Percentiles rank a stretch among this genome's conserved stretches.
These are phyloP conservation scores for Hibiscus tridactylites DNA, from an alignment of 345 rosid species.

Conservation along the genomic window DNA sequence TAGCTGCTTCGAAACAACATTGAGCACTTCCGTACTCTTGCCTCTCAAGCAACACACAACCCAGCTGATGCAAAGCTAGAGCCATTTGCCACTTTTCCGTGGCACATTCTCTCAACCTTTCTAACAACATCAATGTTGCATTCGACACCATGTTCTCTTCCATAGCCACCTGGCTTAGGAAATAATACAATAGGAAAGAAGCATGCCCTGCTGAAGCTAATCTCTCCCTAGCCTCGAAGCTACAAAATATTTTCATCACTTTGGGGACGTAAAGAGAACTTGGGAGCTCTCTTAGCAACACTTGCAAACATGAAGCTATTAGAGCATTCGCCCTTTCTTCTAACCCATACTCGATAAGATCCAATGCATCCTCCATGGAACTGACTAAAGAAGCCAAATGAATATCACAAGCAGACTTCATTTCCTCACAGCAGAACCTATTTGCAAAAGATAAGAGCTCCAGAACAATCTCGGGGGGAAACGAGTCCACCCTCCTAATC, in stretches of 20 bases:
- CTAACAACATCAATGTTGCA: slow-evolving; percentile 43
- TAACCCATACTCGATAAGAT: slow-evolving; percentile 62
- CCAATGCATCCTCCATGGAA: slow-evolving; percentile 48
- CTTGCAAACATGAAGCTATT: slow-evolving; percentile 82
- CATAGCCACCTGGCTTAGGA: slow-evolving; percentile 76
- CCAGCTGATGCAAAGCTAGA: slow-evolving; percentile 71
- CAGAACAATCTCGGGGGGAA: slow-evolving; percentile 52
- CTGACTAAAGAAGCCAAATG: slow-evolving; percentile 57
- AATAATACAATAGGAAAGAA: slow-evolving; percentile 71
- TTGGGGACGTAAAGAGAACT: slow-evolving; percentile 34
- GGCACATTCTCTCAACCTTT: slow-evolving; percentile 61
- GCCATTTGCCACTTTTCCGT: slow-evolving; percentile 65
- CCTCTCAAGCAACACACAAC: slow-evolving; percentile 63
- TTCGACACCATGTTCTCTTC: slow-evolving; percentile 42
- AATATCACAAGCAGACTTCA: slow-evolving; percentile 70
- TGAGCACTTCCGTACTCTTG: slow-evolving; percentile 51
- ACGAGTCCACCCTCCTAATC: slow-evolving; percentile 45
- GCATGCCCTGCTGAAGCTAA: slow-evolving; percentile 49
- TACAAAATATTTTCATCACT: slow-evolving; percentile 53
- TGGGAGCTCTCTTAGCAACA: slow-evolving; percentile 70
- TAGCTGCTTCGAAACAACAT: slow-evolving; percentile 58
- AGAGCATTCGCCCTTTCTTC: slow-evolving; percentile 66
- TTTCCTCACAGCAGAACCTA: slow-evolving; percentile 80
- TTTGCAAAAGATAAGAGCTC: slow-evolving; percentile 73
- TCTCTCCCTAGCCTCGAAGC: slow-evolving; percentile 51